Evolutionary conservation across 768 basidiomycete species (phyloP).

Genomic region (Termitomyces sp.): DNA sequence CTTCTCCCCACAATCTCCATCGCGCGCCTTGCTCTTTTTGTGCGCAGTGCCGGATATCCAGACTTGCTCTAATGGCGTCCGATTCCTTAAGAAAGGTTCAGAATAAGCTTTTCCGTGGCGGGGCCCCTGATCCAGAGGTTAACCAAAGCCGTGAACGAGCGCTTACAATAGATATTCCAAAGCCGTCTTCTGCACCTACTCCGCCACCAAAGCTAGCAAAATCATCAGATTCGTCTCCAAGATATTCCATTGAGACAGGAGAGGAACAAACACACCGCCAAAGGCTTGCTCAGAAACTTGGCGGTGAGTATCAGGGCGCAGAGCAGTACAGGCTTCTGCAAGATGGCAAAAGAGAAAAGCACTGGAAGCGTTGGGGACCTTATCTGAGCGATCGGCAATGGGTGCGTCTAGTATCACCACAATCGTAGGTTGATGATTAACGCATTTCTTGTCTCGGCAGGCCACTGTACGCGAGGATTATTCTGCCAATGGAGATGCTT

Average conservation of each 20-base stretch:
- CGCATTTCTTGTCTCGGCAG: constrained; percentile 34
- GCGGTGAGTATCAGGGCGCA: constrained; percentile 68
- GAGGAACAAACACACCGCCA: constrained; percentile 47
- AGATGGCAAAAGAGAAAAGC: constrained; percentile 70
- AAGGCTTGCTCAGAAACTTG: constrained; percentile 58
- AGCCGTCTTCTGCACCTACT: constrained; percentile 31
- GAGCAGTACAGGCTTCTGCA: constrained; percentile 86
- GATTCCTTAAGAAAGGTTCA: constrained; percentile 60
- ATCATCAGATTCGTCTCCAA: constrained; percentile 29
- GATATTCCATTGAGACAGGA: constrained; percentile 14
- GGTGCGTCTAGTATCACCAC: constrained; percentile 45
- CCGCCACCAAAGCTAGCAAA: constrained; percentile 45
- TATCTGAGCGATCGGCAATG: constrained; percentile 97
- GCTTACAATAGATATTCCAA: constrained; percentile 73
- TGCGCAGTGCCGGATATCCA: not conserved
- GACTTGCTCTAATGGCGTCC: constrained; percentile 26
- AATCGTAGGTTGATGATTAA: not conserved
- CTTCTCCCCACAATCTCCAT: not conserved
- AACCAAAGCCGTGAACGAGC: constrained; percentile 20
- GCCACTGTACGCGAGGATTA: constrained; percentile 99
- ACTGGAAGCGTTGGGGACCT: constrained; percentile 99
- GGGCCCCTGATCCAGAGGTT: constrained; percentile 16
- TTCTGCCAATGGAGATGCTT: constrained; percentile 92
- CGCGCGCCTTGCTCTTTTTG: not conserved
- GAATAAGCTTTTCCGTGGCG: constrained; percentile 61